Percentiles rank a stretch among this genome's conserved stretches.
phyloP scores from a whole-genome alignment of 192 early-diverging fungal species.

The Coemansia sp. region DNA sequence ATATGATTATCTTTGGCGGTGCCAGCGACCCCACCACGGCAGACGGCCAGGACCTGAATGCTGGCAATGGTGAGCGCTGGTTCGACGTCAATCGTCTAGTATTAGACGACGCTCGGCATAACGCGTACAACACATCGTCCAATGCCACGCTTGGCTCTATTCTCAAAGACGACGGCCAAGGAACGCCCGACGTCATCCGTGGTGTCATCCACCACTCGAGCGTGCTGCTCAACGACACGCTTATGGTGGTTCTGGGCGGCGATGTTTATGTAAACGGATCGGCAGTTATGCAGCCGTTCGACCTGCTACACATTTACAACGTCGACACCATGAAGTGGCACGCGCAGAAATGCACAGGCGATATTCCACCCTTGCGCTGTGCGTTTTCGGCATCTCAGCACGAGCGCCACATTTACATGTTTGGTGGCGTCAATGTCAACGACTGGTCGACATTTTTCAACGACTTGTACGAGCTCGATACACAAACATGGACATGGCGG shows the following conservation, averaged over 20 bases:
- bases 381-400: conserved; percentile 23
- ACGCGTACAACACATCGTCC: background rate
- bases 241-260: conserved; percentile 45
- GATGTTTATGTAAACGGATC: conserved; percentile 10
- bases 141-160: conserved; percentile 25
- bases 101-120: conserved; percentile 27
- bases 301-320: conserved; percentile 30
- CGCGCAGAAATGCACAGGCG: conserved; percentile 22
- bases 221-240: conserved; percentile 35
- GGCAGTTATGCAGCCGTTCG: conserved; percentile 26
- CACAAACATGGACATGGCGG: conserved; percentile 31
- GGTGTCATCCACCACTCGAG: conserved; percentile 36
- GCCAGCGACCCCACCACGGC: conserved; percentile 38
- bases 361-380: conserved; percentile 29
- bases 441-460: conserved; percentile 22
- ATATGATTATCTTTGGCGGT: conserved; percentile 51
- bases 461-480: conserved; percentile 43
- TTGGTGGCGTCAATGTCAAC: conserved; percentile 38
- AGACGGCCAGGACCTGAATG: background rate
- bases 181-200: conserved; percentile 15
- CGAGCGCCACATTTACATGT: conserved; percentile 28
- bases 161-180: conserved; percentile 24
- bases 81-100: conserved; percentile 37
- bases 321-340: conserved; percentile 37
- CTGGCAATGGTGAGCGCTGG: conserved; percentile 17